A percentile compares a stretch with the other conserved stretches of the same genome.
These are phyloP conservation scores for Xylogone sp. DNA, from an alignment of 2,329 filamentous ascomycete species.

Conservation along the genomic window DNA sequence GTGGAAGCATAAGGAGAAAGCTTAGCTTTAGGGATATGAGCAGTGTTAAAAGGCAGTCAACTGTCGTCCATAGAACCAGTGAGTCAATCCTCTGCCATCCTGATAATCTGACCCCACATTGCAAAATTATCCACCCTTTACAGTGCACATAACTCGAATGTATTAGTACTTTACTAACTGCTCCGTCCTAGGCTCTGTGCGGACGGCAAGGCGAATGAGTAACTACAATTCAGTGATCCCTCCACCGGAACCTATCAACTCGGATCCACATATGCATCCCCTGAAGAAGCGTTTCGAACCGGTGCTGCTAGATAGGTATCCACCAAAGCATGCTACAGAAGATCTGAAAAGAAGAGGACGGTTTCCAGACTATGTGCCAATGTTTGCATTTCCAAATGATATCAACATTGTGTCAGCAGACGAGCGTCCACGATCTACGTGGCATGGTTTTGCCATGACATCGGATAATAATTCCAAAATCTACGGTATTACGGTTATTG, in stretches of 20 bases:
- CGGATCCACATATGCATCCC: constrained; percentile 91
- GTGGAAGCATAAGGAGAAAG: constrained; percentile 84
- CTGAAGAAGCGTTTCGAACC: constrained; percentile 92
- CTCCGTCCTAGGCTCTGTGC: constrained; percentile 54
- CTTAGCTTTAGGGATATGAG: constrained; percentile 95
- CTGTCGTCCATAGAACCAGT: constrained; percentile 66
- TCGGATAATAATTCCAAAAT: constrained; percentile 86
- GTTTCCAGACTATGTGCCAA: constrained; percentile 96
- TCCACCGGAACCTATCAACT: constrained; percentile 82
- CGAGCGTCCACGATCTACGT: constrained; percentile 89
- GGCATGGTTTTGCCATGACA: constrained; percentile 99
- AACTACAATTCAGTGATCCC: constrained; percentile 99
- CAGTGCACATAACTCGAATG: no score
- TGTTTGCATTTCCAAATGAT: constrained; percentile 99
- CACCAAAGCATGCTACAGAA: constrained; percentile 75
- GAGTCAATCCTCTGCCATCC: constrained; percentile 34
- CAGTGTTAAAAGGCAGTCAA: constrained; percentile 84
- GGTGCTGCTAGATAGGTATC: constrained; percentile 91
- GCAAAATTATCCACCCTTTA: background rate
- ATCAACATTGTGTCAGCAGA: constrained; percentile 96
- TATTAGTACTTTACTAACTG: background rate
- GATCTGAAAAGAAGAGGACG: constrained; percentile 75
- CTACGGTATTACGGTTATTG: constrained; percentile 84
- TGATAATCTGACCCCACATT: background rate
- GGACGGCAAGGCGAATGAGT: constrained; percentile 84